Evolutionary conservation across 306 rosid species (phyloP).

Genomic region (Quercus robur): DNA sequence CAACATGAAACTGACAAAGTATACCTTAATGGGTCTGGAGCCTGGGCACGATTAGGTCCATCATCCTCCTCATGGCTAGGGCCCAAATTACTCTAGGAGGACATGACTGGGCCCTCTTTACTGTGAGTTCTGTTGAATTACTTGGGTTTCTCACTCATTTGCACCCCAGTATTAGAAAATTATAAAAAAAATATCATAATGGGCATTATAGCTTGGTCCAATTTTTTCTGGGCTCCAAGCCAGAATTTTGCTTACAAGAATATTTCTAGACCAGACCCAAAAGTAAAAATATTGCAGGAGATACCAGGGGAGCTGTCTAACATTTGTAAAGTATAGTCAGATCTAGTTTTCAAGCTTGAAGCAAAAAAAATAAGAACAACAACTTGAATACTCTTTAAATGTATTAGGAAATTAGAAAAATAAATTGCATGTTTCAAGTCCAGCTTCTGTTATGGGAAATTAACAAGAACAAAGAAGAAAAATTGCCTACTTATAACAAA

Average conservation of each 20-base stretch:
- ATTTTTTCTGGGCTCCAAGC: neutral
- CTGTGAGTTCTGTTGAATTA: neutral
- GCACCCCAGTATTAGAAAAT: neutral
- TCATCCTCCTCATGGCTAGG: neutral
- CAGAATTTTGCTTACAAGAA: neutral
- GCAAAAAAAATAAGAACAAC: neutral
- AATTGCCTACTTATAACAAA: neutral
- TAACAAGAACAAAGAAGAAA: neutral
- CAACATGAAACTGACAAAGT: too few species aligned
- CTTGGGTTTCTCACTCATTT: neutral
- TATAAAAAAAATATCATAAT: neutral
- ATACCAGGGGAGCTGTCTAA: neutral
- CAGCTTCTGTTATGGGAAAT: neutral
- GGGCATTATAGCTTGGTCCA: neutral
- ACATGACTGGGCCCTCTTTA: neutral
- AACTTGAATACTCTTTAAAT: too few species aligned
- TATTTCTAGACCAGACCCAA: neutral
- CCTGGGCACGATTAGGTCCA: too few species aligned
- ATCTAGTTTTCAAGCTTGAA: neutral
- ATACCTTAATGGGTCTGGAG: too few species aligned
- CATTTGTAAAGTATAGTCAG: neutral
- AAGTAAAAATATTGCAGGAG: neutral
- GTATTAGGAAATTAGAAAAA: neutral
- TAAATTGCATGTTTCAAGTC: neutral
- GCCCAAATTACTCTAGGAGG: neutral